These are phyloP conservation scores for Periglandula ipomoeae DNA, from an alignment of 2,329 filamentous ascomycete species.

Conservation along the genomic window DNA sequence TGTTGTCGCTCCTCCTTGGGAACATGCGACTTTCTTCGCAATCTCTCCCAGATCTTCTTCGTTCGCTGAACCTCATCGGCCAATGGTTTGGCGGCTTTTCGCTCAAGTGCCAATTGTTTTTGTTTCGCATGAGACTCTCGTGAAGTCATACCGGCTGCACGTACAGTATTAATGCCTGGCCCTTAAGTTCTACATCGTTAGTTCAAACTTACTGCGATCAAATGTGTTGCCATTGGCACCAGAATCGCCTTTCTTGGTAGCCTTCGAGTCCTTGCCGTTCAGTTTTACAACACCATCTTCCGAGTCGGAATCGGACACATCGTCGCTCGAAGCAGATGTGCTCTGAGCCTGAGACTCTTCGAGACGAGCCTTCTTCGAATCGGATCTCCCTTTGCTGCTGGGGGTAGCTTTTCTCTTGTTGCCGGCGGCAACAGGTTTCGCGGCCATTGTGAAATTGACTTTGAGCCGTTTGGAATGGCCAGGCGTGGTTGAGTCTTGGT, in stretches of 20 bases:
- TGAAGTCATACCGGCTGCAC: slow-evolving; percentile 38
- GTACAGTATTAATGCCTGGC: background rate
- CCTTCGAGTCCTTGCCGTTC: slow-evolving; percentile 24
- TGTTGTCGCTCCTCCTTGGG: slow-evolving; percentile 79
- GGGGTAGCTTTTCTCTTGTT: slow-evolving; percentile 49
- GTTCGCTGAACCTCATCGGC: slow-evolving; percentile 80
- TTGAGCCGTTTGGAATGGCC: background rate
- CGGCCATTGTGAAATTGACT: slow-evolving; percentile 31
- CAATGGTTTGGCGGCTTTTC: slow-evolving; percentile 86
- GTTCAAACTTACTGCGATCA: slow-evolving; percentile 30
- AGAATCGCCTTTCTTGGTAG: slow-evolving; percentile 22
- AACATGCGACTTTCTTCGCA: slow-evolving; percentile 89
- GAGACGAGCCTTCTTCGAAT: slow-evolving; percentile 43
- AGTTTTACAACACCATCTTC: slow-evolving; percentile 41
- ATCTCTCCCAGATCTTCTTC: slow-evolving; percentile 94
- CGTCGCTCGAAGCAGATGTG: slow-evolving; percentile 24
- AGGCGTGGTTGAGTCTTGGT: background rate
- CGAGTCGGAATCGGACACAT: slow-evolving; percentile 35
- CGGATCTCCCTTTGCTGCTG: slow-evolving; percentile 32
- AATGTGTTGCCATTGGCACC: slow-evolving; percentile 27
- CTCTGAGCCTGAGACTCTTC: slow-evolving; percentile 21
- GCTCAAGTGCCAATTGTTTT: slow-evolving; percentile 77
- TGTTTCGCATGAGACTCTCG: slow-evolving; percentile 90
- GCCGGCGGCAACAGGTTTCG: slow-evolving; percentile 35
- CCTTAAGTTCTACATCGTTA: too few relatives aligned